A percentile compares a stretch with the other conserved stretches of the same genome.
Conservation (phyloP, 441 rosid species). For the Mallotus japonicus region DNA sequence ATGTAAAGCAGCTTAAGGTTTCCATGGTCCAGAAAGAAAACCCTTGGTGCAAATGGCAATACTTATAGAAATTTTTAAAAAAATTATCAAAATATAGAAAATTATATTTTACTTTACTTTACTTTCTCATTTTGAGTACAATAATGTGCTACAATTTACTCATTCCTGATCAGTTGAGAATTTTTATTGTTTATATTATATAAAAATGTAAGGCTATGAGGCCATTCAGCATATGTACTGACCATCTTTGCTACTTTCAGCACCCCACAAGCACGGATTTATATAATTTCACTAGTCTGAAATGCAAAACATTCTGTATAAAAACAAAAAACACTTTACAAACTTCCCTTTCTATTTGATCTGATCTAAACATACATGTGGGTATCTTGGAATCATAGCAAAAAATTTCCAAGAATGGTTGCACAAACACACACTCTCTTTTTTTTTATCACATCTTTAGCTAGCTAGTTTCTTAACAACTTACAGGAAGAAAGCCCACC, state of each 20-base stretch:
- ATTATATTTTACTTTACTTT: no score
- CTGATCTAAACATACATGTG: neutral
- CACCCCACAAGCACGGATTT: no score
- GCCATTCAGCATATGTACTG: no score
- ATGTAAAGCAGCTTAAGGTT: neutral
- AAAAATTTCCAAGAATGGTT: neutral
- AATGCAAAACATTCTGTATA: neutral
- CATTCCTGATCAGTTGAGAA: no score
- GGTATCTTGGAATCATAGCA: neutral
- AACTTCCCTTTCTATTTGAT: neutral
- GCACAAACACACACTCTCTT: neutral
- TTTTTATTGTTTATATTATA: no score
- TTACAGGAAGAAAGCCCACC: neutral
- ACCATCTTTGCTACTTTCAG: no score
- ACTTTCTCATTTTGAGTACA: no score
- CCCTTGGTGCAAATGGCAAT: neutral
- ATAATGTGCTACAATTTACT: no score
- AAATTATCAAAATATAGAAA: no score
- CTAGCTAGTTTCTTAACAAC: neutral
- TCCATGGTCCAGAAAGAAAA: neutral
- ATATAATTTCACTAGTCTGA: no score
- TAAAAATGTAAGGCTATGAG: no score
- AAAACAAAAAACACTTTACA: no score
- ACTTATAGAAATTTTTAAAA: neutral
- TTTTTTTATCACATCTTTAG: neutral